Evolutionary conservation across 768 basidiomycete genomes (phyloP).

Genomic region (Tephrocybe sp.): DNA sequence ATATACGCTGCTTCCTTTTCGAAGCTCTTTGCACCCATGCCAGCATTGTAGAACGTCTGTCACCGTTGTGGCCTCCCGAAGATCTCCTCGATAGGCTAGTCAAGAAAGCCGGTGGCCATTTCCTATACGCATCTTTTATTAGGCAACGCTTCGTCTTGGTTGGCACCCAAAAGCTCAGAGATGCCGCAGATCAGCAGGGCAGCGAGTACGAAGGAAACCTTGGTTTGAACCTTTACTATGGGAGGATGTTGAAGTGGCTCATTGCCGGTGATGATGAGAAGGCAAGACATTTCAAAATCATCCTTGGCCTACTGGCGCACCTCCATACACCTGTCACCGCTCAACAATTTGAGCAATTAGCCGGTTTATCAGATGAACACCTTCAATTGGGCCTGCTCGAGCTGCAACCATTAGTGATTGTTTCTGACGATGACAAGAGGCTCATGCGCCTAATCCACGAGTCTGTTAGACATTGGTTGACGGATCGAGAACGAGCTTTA

Average conservation of each 20-base stretch:
- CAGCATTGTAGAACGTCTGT: constrained; percentile 15
- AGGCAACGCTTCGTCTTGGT: constrained; percentile 11
- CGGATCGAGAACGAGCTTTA: constrained; percentile 7
- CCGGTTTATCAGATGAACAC: background rate
- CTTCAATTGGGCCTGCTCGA: constrained; percentile 5
- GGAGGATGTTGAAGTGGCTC: constrained; percentile 11
- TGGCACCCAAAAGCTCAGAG: constrained; percentile 12
- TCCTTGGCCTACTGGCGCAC: constrained; percentile 11
- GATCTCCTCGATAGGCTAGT: constrained; percentile 14
- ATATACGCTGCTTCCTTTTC: constrained; percentile 14
- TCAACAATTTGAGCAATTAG: constrained; percentile 2
- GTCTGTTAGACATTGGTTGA: constrained; percentile 15
- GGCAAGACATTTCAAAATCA: constrained; percentile 1
- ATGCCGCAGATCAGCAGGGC: constrained; percentile 11
- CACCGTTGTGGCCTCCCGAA: constrained; percentile 15
- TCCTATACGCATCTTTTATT: constrained; percentile 17
- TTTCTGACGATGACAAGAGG: background rate
- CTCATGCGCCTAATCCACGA: constrained; percentile 10
- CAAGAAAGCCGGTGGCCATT: constrained; percentile 14
- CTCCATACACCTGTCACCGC: constrained; percentile 9
- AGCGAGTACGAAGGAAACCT: constrained; percentile 20
- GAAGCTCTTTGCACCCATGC: constrained; percentile 15
- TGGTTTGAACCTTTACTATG: constrained; percentile 16
- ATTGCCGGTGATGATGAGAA: constrained; percentile 1
- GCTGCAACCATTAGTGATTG: constrained; percentile 9